Conservation (phyloP, 768 basidiomycete species). For the Dioszegia crocea region DNA sequence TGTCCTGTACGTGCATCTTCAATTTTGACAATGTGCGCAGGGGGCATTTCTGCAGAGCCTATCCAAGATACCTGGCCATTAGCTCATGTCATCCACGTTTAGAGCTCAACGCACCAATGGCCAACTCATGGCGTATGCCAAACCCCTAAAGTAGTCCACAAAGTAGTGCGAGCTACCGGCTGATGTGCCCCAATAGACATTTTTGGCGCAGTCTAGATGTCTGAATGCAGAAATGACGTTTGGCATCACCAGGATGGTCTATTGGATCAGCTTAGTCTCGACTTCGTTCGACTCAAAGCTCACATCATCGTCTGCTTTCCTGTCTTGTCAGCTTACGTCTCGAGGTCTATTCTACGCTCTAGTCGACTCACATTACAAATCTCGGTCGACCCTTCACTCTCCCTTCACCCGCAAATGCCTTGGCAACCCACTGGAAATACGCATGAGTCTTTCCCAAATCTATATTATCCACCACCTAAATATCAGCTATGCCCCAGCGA, state of each 20-base stretch:
- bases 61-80: conserved; percentile 48
- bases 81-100: neutral
- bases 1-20: conserved; percentile 51
- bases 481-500: too few species aligned
- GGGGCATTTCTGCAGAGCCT: conserved; percentile 48
- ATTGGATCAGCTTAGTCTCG: neutral
- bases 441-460: conserved; percentile 51
- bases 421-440: conserved; percentile 50
- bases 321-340: conserved; percentile 5
- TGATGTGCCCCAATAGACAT: conserved; percentile 51
- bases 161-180: conserved; percentile 48
- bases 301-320: conserved; percentile 52
- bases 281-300: neutral
- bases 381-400: conserved; percentile 47
- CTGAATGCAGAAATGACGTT: conserved; percentile 48
- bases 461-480: conserved; percentile 48
- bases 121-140: conserved; percentile 51
- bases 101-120: conserved; percentile 43
- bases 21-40: conserved; percentile 48
- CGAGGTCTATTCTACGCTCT: neutral
- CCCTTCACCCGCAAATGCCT: conserved; percentile 43
- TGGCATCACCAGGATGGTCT: conserved; percentile 51
- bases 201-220: conserved; percentile 46
- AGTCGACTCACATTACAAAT: conserved; percentile 49
- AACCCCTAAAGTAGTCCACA: conserved; percentile 48